Evolutionary conservation across 2,329 filamentous ascomycete genomes (phyloP).

Genomic region (Salinomyces thailandicus): DNA sequence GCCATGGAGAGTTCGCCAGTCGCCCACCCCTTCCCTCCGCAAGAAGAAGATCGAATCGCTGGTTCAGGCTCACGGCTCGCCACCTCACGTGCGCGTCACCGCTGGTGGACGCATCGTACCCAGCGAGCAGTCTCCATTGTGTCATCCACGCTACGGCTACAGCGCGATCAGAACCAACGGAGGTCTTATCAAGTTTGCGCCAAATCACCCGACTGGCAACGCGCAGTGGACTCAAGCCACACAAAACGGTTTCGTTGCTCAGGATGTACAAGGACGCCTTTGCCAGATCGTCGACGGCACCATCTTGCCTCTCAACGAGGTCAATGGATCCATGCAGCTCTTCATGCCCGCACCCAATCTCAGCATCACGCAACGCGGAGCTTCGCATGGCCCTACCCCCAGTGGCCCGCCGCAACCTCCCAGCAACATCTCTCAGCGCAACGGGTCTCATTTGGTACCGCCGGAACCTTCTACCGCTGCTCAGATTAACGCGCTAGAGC

Average conservation of each 20-base stretch:
- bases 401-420: not conserved
- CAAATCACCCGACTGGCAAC: slow-evolving; percentile 23
- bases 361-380: slow-evolving; percentile 15
- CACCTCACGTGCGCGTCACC: slow-evolving; percentile 41
- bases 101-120: slow-evolving; percentile 44
- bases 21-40: slow-evolving; percentile 42
- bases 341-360: slow-evolving; percentile 29
- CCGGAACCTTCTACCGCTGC: slow-evolving; percentile 17
- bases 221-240: slow-evolving; percentile 22
- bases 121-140: slow-evolving; percentile 32
- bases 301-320: slow-evolving; percentile 24
- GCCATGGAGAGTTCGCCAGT: slow-evolving; percentile 25
- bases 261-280: slow-evolving; percentile 26
- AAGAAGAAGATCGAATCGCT: slow-evolving; percentile 39
- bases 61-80: slow-evolving; percentile 42
- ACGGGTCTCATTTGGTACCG: slow-evolving; percentile 2
- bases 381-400: not conserved
- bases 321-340: slow-evolving; percentile 25
- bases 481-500: slow-evolving; percentile 27
- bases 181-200: slow-evolving; percentile 28
- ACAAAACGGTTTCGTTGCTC: slow-evolving; percentile 29
- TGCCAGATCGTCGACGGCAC: slow-evolving; percentile 29
- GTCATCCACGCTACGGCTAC: slow-evolving; percentile 29
- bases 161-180: slow-evolving; percentile 29
- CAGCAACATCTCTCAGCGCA: not conserved